Conservation (phyloP, 1,139 yeast species). For the Meyerozyma guilliermondii region DNA sequence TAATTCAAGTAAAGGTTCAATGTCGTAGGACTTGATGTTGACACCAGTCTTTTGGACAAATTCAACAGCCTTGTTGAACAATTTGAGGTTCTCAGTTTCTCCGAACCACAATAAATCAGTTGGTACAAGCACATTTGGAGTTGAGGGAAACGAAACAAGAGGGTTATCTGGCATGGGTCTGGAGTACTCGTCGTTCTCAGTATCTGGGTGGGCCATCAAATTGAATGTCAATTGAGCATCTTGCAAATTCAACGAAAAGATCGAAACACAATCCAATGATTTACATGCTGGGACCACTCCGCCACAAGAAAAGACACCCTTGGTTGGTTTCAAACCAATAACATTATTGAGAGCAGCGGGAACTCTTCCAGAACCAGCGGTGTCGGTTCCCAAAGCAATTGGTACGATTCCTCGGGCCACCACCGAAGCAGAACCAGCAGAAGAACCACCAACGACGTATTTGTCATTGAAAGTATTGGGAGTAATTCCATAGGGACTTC, state of each 20-base stretch:
- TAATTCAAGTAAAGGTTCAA: constrained; percentile 67
- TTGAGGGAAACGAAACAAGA: constrained; percentile 47
- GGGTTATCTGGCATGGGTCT: constrained; percentile 69
- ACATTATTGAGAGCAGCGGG: constrained; percentile 95
- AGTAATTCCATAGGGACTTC: constrained; percentile 91
- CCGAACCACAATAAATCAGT: constrained; percentile 70
- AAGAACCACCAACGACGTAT: constrained; percentile 91
- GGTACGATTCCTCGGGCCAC: constrained; percentile 90
- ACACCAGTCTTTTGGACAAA: constrained; percentile 45
- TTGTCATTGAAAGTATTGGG: constrained; percentile 68
- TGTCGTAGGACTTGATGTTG: constrained; percentile 59
- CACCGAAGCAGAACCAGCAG: constrained; percentile 91
- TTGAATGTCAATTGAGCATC: constrained; percentile 80
- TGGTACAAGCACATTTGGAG: constrained; percentile 77
- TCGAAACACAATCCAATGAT: constrained; percentile 87
- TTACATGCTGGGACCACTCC: constrained; percentile 99
- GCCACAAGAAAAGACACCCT: constrained; percentile 74
- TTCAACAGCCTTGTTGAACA: constrained; percentile 59
- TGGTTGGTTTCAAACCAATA: constrained; percentile 88
- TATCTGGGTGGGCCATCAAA: constrained; percentile 67
- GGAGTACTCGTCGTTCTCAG: constrained; percentile 73
- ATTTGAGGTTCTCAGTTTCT: constrained; percentile 68
- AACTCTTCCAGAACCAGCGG: constrained; percentile 98
- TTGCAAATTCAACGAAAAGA: constrained; percentile 67
- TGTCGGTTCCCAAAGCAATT: constrained; percentile 86